Percentiles rank a stretch among this genome's conserved stretches.
Evolutionary conservation across 1,284 basidiomycete species (phyloP).

Genomic region (Bondarzewia mesenterica): DNA sequence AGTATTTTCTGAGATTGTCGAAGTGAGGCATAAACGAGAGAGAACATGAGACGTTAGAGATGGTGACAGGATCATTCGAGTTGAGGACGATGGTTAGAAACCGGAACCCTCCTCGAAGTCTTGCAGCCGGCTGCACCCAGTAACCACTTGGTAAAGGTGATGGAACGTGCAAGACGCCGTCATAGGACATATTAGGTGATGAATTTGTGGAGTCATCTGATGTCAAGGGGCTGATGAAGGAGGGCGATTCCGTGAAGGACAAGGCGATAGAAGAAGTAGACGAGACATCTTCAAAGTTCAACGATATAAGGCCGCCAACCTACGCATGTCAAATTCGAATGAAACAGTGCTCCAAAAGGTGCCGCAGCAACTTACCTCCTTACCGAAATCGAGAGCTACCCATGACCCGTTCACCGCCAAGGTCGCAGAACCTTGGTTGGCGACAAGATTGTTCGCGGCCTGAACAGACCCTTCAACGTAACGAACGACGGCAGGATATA

Average conservation of each 20-base stretch:
- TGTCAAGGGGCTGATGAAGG: constrained; percentile 33
- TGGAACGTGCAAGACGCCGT: constrained; percentile 35
- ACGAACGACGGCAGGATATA: constrained; percentile 28
- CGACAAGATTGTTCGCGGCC: constrained; percentile 24
- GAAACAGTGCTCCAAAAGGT: neutral
- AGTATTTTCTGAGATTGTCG: constrained; percentile 40
- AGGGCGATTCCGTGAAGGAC: constrained; percentile 40
- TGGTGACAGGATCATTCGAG: constrained; percentile 24
- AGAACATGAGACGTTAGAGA: constrained; percentile 45
- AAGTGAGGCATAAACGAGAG: constrained; percentile 53
- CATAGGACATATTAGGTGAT: constrained; percentile 29
- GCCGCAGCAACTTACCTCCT: constrained; percentile 27
- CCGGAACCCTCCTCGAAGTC: constrained; percentile 46
- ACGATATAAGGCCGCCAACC: constrained; percentile 38
- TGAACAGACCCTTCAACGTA: constrained; percentile 24
- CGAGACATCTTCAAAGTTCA: constrained; percentile 26
- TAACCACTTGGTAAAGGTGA: constrained; percentile 29
- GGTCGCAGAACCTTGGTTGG: constrained; percentile 19
- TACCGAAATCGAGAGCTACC: constrained; percentile 37
- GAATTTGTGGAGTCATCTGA: constrained; percentile 37
- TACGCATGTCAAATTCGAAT: constrained; percentile 11
- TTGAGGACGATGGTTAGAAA: constrained; percentile 45
- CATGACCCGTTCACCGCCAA: constrained; percentile 31
- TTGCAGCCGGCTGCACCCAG: constrained; percentile 41
- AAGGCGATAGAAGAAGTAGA: constrained; percentile 29